Percentiles rank a stretch among this genome's conserved stretches.
Evolutionary conservation across 1,284 basidiomycete species (phyloP).

Genomic region (Pyrrhoderma noxium): DNA sequence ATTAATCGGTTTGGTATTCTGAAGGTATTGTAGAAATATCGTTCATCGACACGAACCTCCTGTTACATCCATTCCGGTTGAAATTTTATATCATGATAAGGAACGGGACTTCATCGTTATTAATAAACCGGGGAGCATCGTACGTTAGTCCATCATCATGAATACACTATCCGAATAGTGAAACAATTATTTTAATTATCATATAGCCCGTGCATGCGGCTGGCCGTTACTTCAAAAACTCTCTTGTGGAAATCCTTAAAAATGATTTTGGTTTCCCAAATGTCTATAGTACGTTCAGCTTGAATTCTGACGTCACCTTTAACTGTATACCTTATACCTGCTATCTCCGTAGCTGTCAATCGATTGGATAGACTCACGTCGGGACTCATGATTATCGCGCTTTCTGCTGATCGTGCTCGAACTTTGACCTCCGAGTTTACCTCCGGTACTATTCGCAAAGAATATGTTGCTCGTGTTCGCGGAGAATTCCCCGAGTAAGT

Average conservation of each 20-base stretch:
- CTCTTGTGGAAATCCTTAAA: constrained; percentile 81
- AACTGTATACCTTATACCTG: neutral
- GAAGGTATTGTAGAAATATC: constrained; percentile 57
- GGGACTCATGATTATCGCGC: constrained; percentile 91
- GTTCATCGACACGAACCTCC: constrained; percentile 97
- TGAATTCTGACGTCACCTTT: neutral
- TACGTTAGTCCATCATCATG: constrained; percentile 26
- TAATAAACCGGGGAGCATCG: constrained; percentile 91
- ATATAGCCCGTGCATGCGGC: constrained; percentile 81
- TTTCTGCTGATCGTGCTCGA: constrained; percentile 67
- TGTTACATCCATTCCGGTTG: constrained; percentile 80
- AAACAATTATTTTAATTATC: constrained; percentile 11
- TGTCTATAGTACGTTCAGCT: constrained; percentile 57
- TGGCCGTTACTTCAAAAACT: constrained; percentile 84
- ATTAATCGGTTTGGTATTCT: constrained; percentile 15
- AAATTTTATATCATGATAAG: constrained; percentile 72
- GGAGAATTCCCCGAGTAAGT: constrained; percentile 80
- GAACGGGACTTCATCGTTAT: constrained; percentile 85
- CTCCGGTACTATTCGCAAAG: constrained; percentile 76
- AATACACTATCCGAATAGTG: constrained; percentile 3
- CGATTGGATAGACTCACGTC: constrained; percentile 92
- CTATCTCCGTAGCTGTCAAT: constrained; percentile 68
- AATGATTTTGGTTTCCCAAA: constrained; percentile 79
- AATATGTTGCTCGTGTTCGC: constrained; percentile 82
- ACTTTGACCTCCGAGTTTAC: constrained; percentile 77